These are phyloP conservation scores for Seminavis robusta DNA, from an alignment of 108 stramenopile species.

Conservation along the genomic window DNA sequence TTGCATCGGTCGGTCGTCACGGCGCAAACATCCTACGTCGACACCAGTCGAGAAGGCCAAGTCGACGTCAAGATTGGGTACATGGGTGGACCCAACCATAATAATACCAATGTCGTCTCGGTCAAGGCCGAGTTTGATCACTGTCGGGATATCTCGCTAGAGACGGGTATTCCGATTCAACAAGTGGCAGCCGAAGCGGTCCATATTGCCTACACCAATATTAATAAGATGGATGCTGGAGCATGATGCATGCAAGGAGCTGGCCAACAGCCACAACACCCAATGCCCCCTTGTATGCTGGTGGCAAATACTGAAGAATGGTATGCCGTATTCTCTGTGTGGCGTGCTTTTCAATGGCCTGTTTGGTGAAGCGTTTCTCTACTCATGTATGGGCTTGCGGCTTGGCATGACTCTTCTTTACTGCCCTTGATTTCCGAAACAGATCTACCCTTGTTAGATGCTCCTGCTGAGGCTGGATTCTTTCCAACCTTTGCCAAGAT, in stretches of 20 bases:
- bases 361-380: too few species aligned
- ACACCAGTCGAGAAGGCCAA: conserved; percentile 31
- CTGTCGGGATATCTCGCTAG: conserved; percentile 62
- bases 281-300: neutral
- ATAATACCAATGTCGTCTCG: conserved; percentile 54
- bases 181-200: conserved; percentile 50
- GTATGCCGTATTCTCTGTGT: too few species aligned
- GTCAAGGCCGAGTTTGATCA: conserved; percentile 92
- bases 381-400: too few species aligned
- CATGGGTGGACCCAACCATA: too few species aligned
- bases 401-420: too few species aligned
- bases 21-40: conserved; percentile 44
- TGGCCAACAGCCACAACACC: neutral
- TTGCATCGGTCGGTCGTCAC: conserved; percentile 55
- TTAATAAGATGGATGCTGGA: neutral
- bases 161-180: conserved; percentile 59
- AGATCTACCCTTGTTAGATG: too few species aligned
- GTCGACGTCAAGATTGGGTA: conserved; percentile 79
- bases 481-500: too few species aligned
- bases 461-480: too few species aligned
- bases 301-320: neutral
- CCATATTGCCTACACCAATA: conserved; percentile 1
- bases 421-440: too few species aligned
- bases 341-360: too few species aligned
- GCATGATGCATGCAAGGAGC: neutral